Evolutionary conservation across 345 rosid genomes (phyloP), one percentile per base, ranked within the genome.

Genomic region (Gossypium turneri): DNA sequence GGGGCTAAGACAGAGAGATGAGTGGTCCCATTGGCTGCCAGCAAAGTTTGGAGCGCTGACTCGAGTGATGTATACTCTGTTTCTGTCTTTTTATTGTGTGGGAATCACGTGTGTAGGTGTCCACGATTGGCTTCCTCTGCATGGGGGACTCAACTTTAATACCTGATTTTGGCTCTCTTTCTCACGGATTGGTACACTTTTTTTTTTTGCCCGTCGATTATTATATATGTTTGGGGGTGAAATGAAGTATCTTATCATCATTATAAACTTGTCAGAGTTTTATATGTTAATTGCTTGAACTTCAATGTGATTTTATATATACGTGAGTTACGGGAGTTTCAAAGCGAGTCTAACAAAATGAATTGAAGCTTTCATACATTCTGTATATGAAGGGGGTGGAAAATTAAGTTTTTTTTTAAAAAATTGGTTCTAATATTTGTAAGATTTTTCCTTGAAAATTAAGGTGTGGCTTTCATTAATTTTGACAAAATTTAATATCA

Each of bases 1-100:
- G 25, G 58, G 68, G 53, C 8, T 7, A 19, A 0, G 53, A 34
- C 1, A 63, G 59, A 68, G 16, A n/a, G 44, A 2, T 17, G 6
- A 25, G 86, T 77, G 86, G 82, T 81, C 81, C 79, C 9, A 34
- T 44, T 65, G 11, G 19, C 34, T 65, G 47, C 43, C 29, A 9
- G 53, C 19, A 52, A 41, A 53, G 16, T 60, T 22, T 64, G 3
- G 53, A 27, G 68, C 48, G 76, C 77, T 71, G 75, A 77, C 77
- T 67, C 47, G 73, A 13, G 52, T 29, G 67, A 29, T 44, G 61
- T 20, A 48, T 20, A 41, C n/a, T 6, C 12, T 6, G 60, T 65
- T 65, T 17, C 29, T 29, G 59, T 53, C 19, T n/a, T 47, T 53
- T 10, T 34, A 5, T 34, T 6, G 50, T 38, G 9, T 71, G 67